phyloP scores from a whole-genome alignment of 169 alveolate species.

The Hammondia hammondi region DNA sequence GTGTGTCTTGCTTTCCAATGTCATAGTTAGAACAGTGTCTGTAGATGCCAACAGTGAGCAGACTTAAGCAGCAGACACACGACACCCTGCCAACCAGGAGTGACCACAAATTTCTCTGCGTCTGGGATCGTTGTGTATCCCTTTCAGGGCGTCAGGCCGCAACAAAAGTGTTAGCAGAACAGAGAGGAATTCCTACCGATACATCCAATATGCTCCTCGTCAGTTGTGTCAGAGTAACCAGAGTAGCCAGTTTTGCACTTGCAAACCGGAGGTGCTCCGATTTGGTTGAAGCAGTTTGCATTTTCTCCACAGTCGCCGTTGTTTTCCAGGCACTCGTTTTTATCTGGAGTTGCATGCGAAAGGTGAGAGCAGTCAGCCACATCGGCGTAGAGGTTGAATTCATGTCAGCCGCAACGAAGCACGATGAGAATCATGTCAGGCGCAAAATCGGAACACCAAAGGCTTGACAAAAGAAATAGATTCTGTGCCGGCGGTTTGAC shows the following conservation, averaged over 20 bases:
- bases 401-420: too few relatives aligned
- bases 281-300: constrained; percentile 55
- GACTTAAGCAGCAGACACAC: too few relatives aligned
- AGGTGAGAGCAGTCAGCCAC: too few relatives aligned
- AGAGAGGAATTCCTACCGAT: constrained; percentile 27
- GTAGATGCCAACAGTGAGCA: too few relatives aligned
- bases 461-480: too few relatives aligned
- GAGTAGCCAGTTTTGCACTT: constrained; percentile 50
- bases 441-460: too few relatives aligned
- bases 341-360: constrained; percentile 27
- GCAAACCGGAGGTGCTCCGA: constrained; percentile 49
- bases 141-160: constrained; percentile 42
- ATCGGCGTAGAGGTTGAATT: too few relatives aligned
- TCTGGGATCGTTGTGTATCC: constrained; percentile 70
- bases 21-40: too few relatives aligned
- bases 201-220: constrained; percentile 46
- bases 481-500: too few relatives aligned
- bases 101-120: constrained; percentile 69
- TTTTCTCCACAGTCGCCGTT: constrained; percentile 44
- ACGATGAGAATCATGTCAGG: too few relatives aligned
- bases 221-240: constrained; percentile 53
- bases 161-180: not conserved
- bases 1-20: too few relatives aligned
- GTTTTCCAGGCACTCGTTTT: constrained; percentile 53
- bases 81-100: constrained; percentile 34